Evolutionary conservation across 108 stramenopile genomes (phyloP).

Genomic region (Cyclostephanos tholiformis): DNA sequence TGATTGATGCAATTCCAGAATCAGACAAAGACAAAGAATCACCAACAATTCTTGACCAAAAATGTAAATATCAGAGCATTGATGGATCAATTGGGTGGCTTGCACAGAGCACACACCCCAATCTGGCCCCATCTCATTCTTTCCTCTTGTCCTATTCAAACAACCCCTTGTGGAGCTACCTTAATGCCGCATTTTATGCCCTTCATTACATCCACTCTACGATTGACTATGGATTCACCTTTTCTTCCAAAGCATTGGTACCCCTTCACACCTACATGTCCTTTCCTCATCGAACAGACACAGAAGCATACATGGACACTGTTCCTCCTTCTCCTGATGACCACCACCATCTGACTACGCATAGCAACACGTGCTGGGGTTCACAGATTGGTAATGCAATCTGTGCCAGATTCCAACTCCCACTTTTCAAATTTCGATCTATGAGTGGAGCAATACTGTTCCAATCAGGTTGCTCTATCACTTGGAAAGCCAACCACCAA

Average conservation of each 20-base stretch:
- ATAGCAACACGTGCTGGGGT: too few relatives aligned
- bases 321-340: background rate
- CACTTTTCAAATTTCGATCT: too few relatives aligned
- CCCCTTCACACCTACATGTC: background rate
- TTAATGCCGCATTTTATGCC: conserved; percentile 6
- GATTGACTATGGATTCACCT: conserved; percentile 15
- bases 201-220: conserved; percentile 21
- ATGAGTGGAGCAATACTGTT: too few relatives aligned
- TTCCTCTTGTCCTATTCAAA: conserved; percentile 16
- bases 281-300: background rate
- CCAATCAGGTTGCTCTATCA: too few relatives aligned
- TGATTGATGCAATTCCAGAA: too few relatives aligned
- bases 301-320: background rate
- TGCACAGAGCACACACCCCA: conserved; percentile 11
- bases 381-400: too few relatives aligned
- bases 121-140: conserved; percentile 6
- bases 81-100: conserved; percentile 38
- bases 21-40: too few relatives aligned
- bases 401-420: too few relatives aligned
- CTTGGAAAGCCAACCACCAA: too few relatives aligned
- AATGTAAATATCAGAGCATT: too few relatives aligned
- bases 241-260: background rate
- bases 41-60: too few relatives aligned
- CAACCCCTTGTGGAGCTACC: background rate
- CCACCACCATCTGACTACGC: too few relatives aligned